Conservation (phyloP, 371 early-diverging fungal genomes). For the Actinomortierella ambigua region DNA sequence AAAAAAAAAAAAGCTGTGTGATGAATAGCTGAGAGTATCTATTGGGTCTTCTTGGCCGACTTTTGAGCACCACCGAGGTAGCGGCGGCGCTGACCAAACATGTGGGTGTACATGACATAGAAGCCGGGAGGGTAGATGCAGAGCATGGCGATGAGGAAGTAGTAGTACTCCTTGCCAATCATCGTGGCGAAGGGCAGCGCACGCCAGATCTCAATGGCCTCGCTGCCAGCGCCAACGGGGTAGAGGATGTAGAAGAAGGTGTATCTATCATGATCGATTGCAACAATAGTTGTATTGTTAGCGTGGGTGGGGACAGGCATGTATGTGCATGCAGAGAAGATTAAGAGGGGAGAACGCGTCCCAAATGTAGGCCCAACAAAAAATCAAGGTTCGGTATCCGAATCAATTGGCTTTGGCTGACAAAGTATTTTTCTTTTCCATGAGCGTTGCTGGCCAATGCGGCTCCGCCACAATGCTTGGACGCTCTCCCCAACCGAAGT, state of each 20-base stretch:
- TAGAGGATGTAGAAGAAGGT: slow-evolving; percentile 90
- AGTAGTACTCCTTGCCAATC: slow-evolving; percentile 57
- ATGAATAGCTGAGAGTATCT: slow-evolving; percentile 3
- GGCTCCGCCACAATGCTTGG: background rate
- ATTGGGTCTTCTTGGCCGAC: slow-evolving; percentile 41
- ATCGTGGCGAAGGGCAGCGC: slow-evolving; percentile 70
- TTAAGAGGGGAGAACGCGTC: slow-evolving; percentile 10
- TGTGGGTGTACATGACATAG: slow-evolving; percentile 87
- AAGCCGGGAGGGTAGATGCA: slow-evolving; percentile 77
- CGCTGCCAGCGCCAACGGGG: slow-evolving; percentile 88
- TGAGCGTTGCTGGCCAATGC: background rate
- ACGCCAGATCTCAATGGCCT: slow-evolving; percentile 76
- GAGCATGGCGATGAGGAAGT: slow-evolving; percentile 61
- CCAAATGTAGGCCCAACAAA: background rate
- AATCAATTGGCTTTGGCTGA: too few species aligned
- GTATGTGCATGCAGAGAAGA: too few species aligned
- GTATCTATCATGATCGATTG: slow-evolving; percentile 68
- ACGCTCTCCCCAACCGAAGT: background rate
- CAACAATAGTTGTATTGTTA: too few species aligned
- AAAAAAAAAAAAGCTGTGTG: too few species aligned
- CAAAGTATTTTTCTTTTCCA: slow-evolving; percentile 5
- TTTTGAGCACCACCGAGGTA: slow-evolving; percentile 61
- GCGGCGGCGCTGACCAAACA: slow-evolving; percentile 87
- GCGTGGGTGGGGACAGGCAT: too few species aligned
- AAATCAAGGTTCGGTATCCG: background rate